Conservation (phyloP, 352 stramenopile species). For the Pythium oligandrum region DNA sequence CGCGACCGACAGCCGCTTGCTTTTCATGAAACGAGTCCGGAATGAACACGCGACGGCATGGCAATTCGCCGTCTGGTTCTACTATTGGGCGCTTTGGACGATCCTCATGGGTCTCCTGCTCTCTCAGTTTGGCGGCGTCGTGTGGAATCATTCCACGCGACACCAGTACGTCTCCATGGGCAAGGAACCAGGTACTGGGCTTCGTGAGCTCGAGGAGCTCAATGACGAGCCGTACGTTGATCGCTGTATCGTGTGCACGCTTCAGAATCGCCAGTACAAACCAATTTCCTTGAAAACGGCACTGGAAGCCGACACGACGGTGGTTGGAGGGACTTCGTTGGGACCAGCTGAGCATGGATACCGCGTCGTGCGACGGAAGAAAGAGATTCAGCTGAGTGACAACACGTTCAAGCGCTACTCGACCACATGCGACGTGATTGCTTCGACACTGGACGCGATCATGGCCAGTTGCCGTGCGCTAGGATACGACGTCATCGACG, state of each 20-base stretch:
- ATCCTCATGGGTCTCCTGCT: constrained; percentile 3
- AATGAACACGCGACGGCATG: too few species aligned
- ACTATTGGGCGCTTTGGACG: constrained; percentile 10
- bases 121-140: constrained; percentile 8
- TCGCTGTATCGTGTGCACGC: constrained; percentile 5
- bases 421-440: constrained; percentile 14
- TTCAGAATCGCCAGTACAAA: constrained; percentile 11
- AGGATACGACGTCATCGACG: constrained; percentile 24
- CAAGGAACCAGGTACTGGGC: neutral
- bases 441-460: constrained; percentile 21
- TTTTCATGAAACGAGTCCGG: too few species aligned
- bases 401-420: neutral
- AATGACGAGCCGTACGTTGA: constrained; percentile 9
- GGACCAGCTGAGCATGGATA: constrained; percentile 2
- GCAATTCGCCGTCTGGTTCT: neutral
- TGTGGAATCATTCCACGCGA: constrained; percentile 9
- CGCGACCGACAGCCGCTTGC: too few species aligned
- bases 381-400: neutral
- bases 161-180: neutral
- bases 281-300: constrained; percentile 2
- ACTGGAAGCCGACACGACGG: neutral
- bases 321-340: neutral
- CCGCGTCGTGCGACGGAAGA: constrained; percentile 2
- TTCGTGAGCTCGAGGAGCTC: constrained; percentile 3
- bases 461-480: constrained; percentile 20